Percentiles rank a stretch among this genome's conserved stretches.
phyloP scores from a whole-genome alignment of 2,329 filamentous ascomycete species.

The Arthrobotrys iridis region DNA sequence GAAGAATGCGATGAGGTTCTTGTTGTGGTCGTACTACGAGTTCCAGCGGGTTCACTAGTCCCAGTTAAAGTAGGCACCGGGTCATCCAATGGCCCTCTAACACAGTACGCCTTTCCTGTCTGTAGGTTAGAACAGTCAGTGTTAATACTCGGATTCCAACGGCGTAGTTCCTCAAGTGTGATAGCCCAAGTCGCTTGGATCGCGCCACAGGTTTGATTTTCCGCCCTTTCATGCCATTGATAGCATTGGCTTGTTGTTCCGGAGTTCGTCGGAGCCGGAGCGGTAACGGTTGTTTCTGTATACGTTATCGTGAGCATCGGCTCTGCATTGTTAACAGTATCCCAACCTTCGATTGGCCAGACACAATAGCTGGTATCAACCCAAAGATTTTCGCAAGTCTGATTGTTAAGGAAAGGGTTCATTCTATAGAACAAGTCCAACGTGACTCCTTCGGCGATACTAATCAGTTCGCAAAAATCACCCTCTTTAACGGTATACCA shows the following conservation, averaged over 20 bases:
- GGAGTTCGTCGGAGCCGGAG: conserved; percentile 8
- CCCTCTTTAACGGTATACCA: conserved; percentile 20
- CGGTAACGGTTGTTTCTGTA: conserved; percentile 5
- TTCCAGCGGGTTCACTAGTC: background rate
- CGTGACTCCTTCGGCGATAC: background rate
- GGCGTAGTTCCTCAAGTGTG: background rate
- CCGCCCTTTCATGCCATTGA: conserved; percentile 2
- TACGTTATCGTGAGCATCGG: background rate
- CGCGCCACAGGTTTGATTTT: background rate
- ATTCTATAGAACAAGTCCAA: conserved; percentile 15
- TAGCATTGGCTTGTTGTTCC: conserved; percentile 8
- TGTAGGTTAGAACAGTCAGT: conserved; percentile 1
- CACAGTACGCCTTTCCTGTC: conserved; percentile 21
- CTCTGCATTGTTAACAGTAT: background rate
- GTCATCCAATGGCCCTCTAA: conserved; percentile 3
- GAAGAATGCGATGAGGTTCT: no score
- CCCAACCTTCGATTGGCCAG: conserved; percentile 14
- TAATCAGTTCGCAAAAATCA: conserved; percentile 17
- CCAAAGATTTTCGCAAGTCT: conserved; percentile 15
- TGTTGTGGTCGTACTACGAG: background rate
- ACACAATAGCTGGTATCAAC: conserved; percentile 17
- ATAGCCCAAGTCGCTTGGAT: background rate
- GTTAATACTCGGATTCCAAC: conserved; percentile 16
- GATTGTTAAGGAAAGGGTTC: conserved; percentile 11
- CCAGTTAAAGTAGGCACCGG: background rate